Evolutionary conservation across 2,329 filamentous ascomycete species (phyloP).

Genomic region (Epichloe typhina): DNA sequence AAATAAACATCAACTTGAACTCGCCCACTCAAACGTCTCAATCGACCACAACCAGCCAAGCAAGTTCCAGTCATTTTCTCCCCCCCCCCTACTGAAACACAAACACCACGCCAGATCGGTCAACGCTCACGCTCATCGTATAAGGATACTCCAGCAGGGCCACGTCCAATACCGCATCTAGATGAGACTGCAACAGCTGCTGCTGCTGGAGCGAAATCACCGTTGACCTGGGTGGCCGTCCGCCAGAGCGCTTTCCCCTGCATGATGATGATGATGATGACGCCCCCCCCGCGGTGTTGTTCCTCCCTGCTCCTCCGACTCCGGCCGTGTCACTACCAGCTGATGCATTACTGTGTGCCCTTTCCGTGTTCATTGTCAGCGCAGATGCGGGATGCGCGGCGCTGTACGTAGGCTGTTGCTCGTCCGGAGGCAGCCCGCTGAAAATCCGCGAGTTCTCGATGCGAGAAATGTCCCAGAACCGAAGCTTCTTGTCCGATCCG

Average conservation of each 20-base stretch:
- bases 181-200: conserved; percentile 68
- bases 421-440: conserved; percentile 60
- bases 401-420: conserved; percentile 61
- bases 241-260: conserved; percentile 17
- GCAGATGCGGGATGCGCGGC: conserved; percentile 48
- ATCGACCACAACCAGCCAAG: too few species aligned
- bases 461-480: conserved; percentile 82
- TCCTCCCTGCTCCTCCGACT: neutral
- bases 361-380: conserved; percentile 55
- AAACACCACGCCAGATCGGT: conserved; percentile 80
- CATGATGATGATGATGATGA: conserved; percentile 4
- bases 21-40: too few species aligned
- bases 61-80: too few species aligned
- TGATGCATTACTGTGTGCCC: conserved; percentile 29
- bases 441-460: conserved; percentile 69
- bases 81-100: conserved; percentile 43
- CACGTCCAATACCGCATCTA: conserved; percentile 80
- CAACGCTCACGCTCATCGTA: conserved; percentile 82
- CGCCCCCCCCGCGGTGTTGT: too few species aligned
- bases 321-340: conserved; percentile 7
- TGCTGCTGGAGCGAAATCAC: conserved; percentile 84
- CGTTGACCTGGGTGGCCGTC: conserved; percentile 55
- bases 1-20: too few species aligned
- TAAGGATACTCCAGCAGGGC: conserved; percentile 82
- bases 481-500: conserved; percentile 77